Evolutionary conservation across 139 green algal genomes (phyloP), one percentile per base, ranked within the genome.

Genomic region (Chlamydomonas incerta): DNA sequence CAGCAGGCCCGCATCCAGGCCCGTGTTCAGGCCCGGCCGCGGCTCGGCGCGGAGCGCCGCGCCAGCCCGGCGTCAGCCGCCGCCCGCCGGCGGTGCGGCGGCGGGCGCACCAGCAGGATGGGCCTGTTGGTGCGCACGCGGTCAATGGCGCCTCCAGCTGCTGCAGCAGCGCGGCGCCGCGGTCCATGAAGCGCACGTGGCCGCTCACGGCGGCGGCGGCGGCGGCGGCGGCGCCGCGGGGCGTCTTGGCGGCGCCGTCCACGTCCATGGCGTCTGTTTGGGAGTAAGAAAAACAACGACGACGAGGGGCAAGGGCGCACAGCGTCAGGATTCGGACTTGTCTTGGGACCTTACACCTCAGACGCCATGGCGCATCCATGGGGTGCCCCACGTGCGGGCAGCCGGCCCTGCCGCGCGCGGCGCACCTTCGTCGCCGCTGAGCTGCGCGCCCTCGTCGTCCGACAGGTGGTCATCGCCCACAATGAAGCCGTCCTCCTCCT

Each of bases 401-500:
- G n/a, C n/a, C n/a, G n/a, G n/a, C n/a, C n/a, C n/a, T n/a, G n/a
- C n/a, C n/a, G n/a, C n/a, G n/a, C n/a, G n/a, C n/a, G n/a, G 63
- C 57, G 41, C 74, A 82, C 63, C 77, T 2, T 74, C 63, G 58
- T 83, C 75, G 28, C 37, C 60, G 75, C 75, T 83, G 8, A 83
- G 77, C 41, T 65, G 63, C 37, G 93, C 72, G 5, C 95, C 94
- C 87, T 97, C 95, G 28, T 95, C 92, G 29, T 94, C 92, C 29
- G 90, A 95, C 70, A 97, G 86, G 87, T 96, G 95, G 33, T 92
- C 92, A 58, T 97, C 94, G 3, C 85, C 86, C 71, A 96, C 94
- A 21, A 97, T 85, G 85, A 97, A 97, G 52, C 91, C 92, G 72
- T 94, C 93, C 31, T 83, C 88, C n/a, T 93, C 88, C 46, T 94